A percentile compares a stretch with the other conserved stretches of the same genome.
Conservation (phyloP, 306 rosid genomes). For the Cicer chorassanicum region DNA sequence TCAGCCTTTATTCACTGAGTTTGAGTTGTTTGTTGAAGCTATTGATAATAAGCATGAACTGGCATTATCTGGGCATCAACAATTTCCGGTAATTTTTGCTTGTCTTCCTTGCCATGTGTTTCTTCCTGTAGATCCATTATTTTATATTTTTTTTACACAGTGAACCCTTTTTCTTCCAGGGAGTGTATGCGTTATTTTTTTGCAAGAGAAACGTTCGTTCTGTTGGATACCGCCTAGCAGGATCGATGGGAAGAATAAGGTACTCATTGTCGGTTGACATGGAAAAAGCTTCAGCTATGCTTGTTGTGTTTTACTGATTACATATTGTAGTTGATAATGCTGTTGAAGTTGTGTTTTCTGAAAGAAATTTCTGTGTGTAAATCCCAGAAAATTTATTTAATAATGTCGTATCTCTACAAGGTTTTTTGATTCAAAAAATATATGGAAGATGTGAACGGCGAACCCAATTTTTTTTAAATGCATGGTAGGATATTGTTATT, state of each 20-base stretch:
- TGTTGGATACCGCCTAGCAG: constrained; percentile 92
- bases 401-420: constrained; percentile 18
- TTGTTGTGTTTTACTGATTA: constrained; percentile 18
- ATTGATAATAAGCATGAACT: constrained; percentile 86
- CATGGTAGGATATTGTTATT: constrained; percentile 27
- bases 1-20: constrained; percentile 75
- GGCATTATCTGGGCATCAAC: constrained; percentile 87
- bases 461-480: constrained; percentile 31
- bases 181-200: constrained; percentile 90
- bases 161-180: constrained; percentile 59
- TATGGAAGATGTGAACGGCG: constrained; percentile 24
- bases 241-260: constrained; percentile 89
- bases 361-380: constrained; percentile 23
- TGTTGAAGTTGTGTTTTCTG: constrained; percentile 22
- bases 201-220: constrained; percentile 92
- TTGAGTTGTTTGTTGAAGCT: constrained; percentile 91
- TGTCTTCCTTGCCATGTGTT: constrained; percentile 24
- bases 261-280: constrained; percentile 45
- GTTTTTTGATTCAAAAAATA: constrained; percentile 20
- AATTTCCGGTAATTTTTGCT: constrained; percentile 78
- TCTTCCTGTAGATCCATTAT: constrained; percentile 31
- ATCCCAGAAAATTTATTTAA: constrained; percentile 11
- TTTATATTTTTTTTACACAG: constrained; percentile 41
- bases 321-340: constrained; percentile 35
- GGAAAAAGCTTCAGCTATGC: constrained; percentile 38